These are phyloP conservation scores for Sordaria brevicollis DNA, from an alignment of 495 filamentous ascomycete genomes.

Conservation along the genomic window DNA sequence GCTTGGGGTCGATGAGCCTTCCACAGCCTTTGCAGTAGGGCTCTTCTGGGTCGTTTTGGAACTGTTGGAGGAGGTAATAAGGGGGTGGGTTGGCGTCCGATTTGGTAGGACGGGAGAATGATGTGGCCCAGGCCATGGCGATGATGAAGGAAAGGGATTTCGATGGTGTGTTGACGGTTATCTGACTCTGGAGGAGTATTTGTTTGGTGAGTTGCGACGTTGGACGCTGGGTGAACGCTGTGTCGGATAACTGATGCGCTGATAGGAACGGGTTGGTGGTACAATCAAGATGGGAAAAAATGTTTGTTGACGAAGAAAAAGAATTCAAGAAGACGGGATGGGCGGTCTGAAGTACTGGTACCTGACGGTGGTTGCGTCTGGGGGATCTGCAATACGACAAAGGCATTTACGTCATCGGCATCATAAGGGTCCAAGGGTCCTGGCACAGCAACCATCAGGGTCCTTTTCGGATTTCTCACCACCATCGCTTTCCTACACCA, in stretches of 20 bases:
- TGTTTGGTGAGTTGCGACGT: no score
- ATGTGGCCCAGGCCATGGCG: slow-evolving; percentile 29
- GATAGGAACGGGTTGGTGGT: not conserved
- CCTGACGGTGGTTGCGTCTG: not conserved
- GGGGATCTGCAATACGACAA: not conserved
- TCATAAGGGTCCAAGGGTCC: not conserved
- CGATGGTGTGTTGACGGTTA: not conserved
- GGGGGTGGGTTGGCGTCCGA: slow-evolving; percentile 26
- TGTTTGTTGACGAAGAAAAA: not conserved
- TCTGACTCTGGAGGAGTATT: not conserved
- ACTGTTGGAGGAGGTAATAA: slow-evolving; percentile 25
- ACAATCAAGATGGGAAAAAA: not conserved
- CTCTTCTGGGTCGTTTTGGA: slow-evolving; percentile 13
- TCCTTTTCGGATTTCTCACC: not conserved
- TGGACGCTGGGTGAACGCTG: not conserved
- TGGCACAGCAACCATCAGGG: not conserved
- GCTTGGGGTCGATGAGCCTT: slow-evolving; percentile 22
- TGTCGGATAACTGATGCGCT: not conserved
- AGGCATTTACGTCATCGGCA: not conserved
- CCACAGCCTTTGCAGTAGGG: slow-evolving; percentile 35
- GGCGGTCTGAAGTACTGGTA: not conserved
- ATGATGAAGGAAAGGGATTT: not conserved
- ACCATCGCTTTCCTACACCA: not conserved
- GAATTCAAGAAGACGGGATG: no score
- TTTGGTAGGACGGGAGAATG: slow-evolving; percentile 29